phyloP scores from a whole-genome alignment of 2,329 filamentous ascomycete species.

The Xylaria hypoxylon region DNA sequence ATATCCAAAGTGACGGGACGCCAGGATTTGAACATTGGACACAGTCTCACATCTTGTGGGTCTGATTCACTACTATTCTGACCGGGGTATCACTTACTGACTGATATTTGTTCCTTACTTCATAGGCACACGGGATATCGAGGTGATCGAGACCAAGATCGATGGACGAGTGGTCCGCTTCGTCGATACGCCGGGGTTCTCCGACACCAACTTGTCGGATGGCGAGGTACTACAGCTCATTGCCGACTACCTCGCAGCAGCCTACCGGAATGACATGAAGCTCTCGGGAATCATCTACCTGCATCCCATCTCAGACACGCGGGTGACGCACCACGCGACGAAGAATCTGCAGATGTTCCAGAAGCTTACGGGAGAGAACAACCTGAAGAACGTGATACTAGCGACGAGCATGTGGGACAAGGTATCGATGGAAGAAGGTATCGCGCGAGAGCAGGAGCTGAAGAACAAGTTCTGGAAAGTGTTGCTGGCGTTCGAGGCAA shows the following conservation, averaged over 20 bases:
- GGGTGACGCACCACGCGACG: conserved; percentile 54
- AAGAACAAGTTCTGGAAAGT: conserved; percentile 55
- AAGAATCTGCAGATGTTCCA: conserved; percentile 59
- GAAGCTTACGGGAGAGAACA: conserved; percentile 56
- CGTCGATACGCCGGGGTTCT: conserved; percentile 62
- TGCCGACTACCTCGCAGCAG: conserved; percentile 52
- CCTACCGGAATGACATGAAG: conserved; percentile 50
- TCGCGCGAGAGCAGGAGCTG: conserved; percentile 49
- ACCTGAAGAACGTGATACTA: conserved; percentile 56
- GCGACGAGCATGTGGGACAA: conserved; percentile 58
- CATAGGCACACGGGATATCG: conserved; percentile 49
- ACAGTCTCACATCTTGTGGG: conserved; percentile 51
- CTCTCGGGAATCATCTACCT: conserved; percentile 60
- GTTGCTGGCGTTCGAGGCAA: conserved; percentile 50
- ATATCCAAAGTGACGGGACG: conserved; percentile 53
- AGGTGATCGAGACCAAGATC: conserved; percentile 47
- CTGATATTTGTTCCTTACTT: neutral
- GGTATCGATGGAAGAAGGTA: conserved; percentile 47
- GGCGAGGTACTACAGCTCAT: conserved; percentile 59
- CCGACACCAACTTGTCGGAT: conserved; percentile 58
- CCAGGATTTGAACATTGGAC: conserved; percentile 50
- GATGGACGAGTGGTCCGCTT: conserved; percentile 48
- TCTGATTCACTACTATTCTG: neutral
- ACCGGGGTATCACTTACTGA: neutral
- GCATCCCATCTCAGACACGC: conserved; percentile 57